These are phyloP conservation scores for Podaxis pistillaris DNA, from an alignment of 768 basidiomycete species.

Conservation along the genomic window DNA sequence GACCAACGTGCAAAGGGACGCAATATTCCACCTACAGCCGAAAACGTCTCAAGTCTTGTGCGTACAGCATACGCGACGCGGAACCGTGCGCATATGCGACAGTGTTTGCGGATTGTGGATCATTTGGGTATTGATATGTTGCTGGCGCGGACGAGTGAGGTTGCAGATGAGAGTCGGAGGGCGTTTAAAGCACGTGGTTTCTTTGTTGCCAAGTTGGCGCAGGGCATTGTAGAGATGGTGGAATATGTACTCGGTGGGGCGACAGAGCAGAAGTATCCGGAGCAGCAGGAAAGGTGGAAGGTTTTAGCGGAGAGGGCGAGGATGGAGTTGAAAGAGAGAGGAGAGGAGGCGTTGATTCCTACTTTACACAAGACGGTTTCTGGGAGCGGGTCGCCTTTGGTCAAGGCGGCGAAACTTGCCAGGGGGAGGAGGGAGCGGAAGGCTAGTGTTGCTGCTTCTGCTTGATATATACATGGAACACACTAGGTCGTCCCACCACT, in stretches of 20 bases:
- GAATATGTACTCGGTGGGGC: conserved; percentile 29
- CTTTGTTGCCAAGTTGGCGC: conserved; percentile 47
- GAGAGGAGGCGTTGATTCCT: conserved; percentile 12
- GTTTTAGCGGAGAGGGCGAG: conserved; percentile 20
- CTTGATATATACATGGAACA: background rate
- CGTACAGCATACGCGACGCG: conserved; percentile 55
- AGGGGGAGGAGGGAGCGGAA: background rate
- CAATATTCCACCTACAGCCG: conserved; percentile 46
- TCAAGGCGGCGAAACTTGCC: background rate
- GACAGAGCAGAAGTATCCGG: conserved; percentile 20
- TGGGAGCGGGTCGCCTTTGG: background rate
- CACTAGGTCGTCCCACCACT: background rate
- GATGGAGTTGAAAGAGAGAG: conserved; percentile 6
- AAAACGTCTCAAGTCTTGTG: conserved; percentile 55
- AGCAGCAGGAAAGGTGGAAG: conserved; percentile 29
- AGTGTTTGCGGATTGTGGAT: conserved; percentile 58
- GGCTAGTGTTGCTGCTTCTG: background rate
- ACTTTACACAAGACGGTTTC: background rate
- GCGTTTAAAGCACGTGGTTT: conserved; percentile 35
- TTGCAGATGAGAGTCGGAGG: conserved; percentile 29
- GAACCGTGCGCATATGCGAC: conserved; percentile 51
- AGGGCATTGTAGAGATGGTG: conserved; percentile 40
- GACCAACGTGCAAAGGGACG: conserved; percentile 42
- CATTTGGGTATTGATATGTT: conserved; percentile 41
- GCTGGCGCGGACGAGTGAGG: conserved; percentile 23